phyloP scores from a whole-genome alignment of 2,329 filamentous ascomycete genomes.

The Trichoderma sp. region DNA sequence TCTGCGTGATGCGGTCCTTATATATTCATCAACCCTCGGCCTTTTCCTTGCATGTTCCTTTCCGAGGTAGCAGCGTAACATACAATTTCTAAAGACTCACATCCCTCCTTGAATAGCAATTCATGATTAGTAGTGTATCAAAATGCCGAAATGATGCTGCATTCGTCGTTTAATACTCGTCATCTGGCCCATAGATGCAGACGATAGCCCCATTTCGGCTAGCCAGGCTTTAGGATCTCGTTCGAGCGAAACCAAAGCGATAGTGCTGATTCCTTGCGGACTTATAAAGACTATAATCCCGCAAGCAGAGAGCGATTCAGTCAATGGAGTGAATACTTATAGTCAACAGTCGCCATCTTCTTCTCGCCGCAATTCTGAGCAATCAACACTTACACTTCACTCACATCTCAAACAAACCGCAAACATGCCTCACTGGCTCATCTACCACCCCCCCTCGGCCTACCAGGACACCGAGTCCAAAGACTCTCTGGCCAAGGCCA shows the following conservation, averaged over 20 bases:
- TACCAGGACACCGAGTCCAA: constrained; percentile 23
- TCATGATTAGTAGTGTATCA: not conserved
- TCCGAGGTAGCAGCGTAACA: not conserved
- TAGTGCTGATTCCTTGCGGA: not conserved
- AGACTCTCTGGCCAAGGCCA: constrained; percentile 19
- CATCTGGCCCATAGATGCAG: not conserved
- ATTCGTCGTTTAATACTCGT: not conserved
- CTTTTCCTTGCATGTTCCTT: not conserved
- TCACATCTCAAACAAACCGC: not conserved
- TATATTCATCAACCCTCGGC: not conserved
- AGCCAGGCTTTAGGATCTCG: not conserved
- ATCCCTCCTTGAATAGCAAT: not conserved
- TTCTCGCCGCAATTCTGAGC: not conserved
- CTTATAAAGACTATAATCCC: not conserved
- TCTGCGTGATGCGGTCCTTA: not conserved
- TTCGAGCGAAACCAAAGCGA: not conserved
- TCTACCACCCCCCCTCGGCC: constrained; percentile 24
- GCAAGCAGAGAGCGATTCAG: not conserved
- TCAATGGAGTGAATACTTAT: too few species aligned
- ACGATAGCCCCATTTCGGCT: not conserved
- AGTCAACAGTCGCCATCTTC: not conserved
- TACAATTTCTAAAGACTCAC: too few species aligned
- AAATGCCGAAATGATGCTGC: not conserved
- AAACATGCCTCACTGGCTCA: constrained; percentile 29
- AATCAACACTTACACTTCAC: not conserved